Evolutionary conservation across 2,329 filamentous ascomycete species (phyloP).

Genomic region (Cercospora zeina): DNA sequence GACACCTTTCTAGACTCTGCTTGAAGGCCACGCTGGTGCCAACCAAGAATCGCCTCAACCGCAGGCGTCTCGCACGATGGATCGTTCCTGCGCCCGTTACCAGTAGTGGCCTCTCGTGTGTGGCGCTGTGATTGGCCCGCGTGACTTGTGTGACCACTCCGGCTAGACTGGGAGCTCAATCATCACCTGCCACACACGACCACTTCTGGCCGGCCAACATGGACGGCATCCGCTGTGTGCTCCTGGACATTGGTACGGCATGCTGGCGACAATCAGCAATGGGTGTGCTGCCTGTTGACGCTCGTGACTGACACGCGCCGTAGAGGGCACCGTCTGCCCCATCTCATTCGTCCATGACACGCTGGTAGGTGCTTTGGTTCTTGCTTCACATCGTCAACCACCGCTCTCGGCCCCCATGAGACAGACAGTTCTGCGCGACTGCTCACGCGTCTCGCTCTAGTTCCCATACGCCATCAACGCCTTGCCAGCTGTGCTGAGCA

Average conservation of each 20-base stretch:
- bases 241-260: conserved; percentile 43
- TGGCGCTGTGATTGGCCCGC: not conserved
- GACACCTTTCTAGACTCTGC: conserved; percentile 9
- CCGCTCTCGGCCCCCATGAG: conserved; percentile 12
- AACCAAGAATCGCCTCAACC: not conserved
- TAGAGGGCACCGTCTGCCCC: conserved; percentile 79
- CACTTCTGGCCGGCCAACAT: conserved; percentile 27
- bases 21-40: not conserved
- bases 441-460: conserved; percentile 41
- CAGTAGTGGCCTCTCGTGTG: not conserved
- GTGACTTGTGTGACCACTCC: not conserved
- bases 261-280: not conserved
- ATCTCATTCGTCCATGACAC: conserved; percentile 84
- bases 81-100: not conserved
- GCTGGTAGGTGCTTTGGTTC: conserved; percentile 60
- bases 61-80: not conserved
- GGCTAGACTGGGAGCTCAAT: not conserved
- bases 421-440: not conserved
- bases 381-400: conserved; percentile 11
- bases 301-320: conserved; percentile 22
- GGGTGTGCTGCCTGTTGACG: not conserved
- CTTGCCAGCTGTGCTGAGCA: conserved; percentile 63
- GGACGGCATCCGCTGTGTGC: conserved; percentile 38
- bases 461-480: conserved; percentile 74
- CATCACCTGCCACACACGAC: conserved; percentile 3